Percentiles rank a stretch among this genome's conserved stretches.
phyloP scores from a whole-genome alignment of 371 early-diverging fungal genomes.

The Rhizopus microsporus region DNA sequence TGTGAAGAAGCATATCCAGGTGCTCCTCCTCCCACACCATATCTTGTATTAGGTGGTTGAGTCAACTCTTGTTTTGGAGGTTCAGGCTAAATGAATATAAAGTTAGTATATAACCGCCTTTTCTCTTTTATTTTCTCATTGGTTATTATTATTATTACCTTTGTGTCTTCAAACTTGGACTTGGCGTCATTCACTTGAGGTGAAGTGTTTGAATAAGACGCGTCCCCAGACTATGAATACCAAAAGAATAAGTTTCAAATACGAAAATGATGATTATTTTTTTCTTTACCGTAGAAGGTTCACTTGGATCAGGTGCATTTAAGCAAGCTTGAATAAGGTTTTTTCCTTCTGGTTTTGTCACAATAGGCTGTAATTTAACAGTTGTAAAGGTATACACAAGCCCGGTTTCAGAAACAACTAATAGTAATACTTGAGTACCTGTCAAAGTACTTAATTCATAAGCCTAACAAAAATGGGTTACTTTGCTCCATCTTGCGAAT shows the following conservation, averaged over 20 bases:
- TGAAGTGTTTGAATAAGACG: constrained; percentile 25
- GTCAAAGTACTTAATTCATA: constrained; percentile 96
- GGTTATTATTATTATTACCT: constrained; percentile 7
- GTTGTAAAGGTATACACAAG: constrained; percentile 99
- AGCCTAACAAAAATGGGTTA: constrained; percentile 57
- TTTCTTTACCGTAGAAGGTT: constrained; percentile 6
- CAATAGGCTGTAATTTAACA: constrained; percentile 93
- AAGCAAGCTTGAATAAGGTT: constrained; percentile 94
- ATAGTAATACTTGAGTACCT: constrained; percentile 94
- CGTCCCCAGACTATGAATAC: constrained; percentile 22
- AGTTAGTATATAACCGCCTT: background rate
- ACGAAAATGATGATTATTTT: background rate
- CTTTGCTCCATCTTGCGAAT: background rate
- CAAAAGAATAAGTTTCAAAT: background rate
- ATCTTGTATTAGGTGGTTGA: constrained; percentile 5
- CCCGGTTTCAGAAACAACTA: constrained; percentile 97
- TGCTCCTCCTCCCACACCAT: constrained; percentile 10
- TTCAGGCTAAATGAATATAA: constrained; percentile 12
- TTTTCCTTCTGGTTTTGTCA: constrained; percentile 92
- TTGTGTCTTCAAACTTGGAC: constrained; percentile 20
- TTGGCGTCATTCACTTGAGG: constrained; percentile 23
- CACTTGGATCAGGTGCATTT: constrained; percentile 72
- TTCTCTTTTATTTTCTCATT: background rate
- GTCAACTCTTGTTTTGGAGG: constrained; percentile 12
- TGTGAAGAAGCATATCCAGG: constrained; percentile 15